Evolutionary conservation across 2,329 filamentous ascomycete species (phyloP), one percentile per base, ranked within the genome.

Genomic region (Cercospora zeina): DNA sequence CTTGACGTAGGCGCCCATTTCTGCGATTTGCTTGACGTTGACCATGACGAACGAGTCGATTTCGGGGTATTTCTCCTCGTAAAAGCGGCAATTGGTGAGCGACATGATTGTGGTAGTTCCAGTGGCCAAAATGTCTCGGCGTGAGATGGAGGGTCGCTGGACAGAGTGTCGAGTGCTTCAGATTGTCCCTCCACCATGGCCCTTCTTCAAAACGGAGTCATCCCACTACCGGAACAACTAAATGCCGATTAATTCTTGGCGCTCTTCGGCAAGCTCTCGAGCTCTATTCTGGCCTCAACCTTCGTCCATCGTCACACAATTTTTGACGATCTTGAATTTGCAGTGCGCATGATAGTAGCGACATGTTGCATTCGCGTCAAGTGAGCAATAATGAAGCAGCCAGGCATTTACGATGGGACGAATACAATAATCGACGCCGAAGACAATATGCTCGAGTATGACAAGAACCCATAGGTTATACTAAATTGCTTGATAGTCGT

Each of bases 31-130:
- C 86, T 96, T 96, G 74, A 97, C 95, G 80, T 97, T 99, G 78
- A 99, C 95, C 95, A 99, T 99, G 77, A 99, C 96, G 81, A 97
- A 97, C 84, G 91, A 96, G 81, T 99, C 95, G 77, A 99, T 93
- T 85, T 97, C 95, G 63, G 92, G 92, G 75, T 89, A 97, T 81
- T 96, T 96, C 82, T 96, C 91, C 85, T 96, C 92, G 79, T 96
- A 97, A 81, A 96, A 97, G 74, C 92, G 91, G 80, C 90, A 96
- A 82, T 96, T 96, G 77, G 90, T 95, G 83, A 96, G 87, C 81
- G 92, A 96, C 90, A 96, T 96, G 74, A 77, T 89, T 85, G 83
- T 82, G 82, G 80, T 68, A 9, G 36, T 60, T 50, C 59, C 11
- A 37, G 16, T 16, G 24, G 24, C 31, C 19, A 21, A 50, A 8